Base-by-base conservation (phyloP, 2,329 filamentous ascomycete genomes). In the Gaeumannomyces sp. region DNA sequence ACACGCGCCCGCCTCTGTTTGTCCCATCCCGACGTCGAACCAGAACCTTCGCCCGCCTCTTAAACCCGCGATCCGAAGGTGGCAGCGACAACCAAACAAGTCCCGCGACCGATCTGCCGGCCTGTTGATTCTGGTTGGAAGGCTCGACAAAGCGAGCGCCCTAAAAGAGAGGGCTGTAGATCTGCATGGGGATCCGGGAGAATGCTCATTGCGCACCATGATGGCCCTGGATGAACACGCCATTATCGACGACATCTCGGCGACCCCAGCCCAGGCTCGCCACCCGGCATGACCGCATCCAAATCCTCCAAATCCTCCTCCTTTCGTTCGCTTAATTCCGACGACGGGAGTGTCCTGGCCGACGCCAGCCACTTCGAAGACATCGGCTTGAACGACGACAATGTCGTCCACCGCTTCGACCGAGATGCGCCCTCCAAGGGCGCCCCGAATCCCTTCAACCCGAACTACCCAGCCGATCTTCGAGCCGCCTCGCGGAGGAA, bases 231-330 rank as follows among this genome's bases (percentile, higher is more conserved):
- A 76, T 74, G 73, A 76, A 68, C 74, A 70, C 69, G 67, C 73
- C 62, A 69, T 76, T 64, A 74, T 76, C 70, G 73, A 80, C 68
- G 70, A 74, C 77, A 65, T 80, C 28, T 28, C 53, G 29, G 53
- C 61, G 76, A 69, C 75, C 72, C 75, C 59, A 75, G 73, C 64
- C 88, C 89, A 60, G 85, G 84, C 75, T 92, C 90, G 69, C 89
- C 89, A 66, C 90, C 90, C 67, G 91, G 92, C 72, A 87, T 96
- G 78, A 92, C 90, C 61, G 78, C 80, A 70, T 96, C 92, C 67
- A 96, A 94, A 76, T 95, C 92, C 68, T 96, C 92, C 69, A 96
- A 95, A 77, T 93, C 92, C 33, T 96, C 92, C 6, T 96, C 92
- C 62, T 90, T 94, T 72, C 89, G 89, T 70, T 96, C 93, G 53